phyloP scores from a whole-genome alignment of 1,284 basidiomycete species.

The Puccinia sorghi region DNA sequence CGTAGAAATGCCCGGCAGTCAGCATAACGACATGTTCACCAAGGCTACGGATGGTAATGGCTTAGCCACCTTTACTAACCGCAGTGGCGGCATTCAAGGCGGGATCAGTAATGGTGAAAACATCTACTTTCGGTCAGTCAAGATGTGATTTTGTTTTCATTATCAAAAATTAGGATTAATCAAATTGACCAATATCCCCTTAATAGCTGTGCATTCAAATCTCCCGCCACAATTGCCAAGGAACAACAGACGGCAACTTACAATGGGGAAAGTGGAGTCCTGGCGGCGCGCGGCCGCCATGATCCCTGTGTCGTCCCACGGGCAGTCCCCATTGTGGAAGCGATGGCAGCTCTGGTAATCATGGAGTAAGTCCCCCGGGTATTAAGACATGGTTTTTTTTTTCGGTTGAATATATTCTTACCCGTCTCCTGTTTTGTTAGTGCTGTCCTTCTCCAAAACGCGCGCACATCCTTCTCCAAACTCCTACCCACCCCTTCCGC shows the following conservation, averaged over 20 bases:
- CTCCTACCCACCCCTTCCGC: conserved; percentile 36
- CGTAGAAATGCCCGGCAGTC: conserved; percentile 87
- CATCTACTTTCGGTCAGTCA: conserved; percentile 85
- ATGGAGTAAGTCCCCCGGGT: conserved; percentile 67
- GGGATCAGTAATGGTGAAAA: conserved; percentile 97
- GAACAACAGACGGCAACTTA: conserved; percentile 88
- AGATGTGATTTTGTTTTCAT: background rate
- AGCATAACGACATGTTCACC: conserved; percentile 90
- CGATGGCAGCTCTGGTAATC: conserved; percentile 92
- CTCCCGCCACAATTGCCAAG: conserved; percentile 95
- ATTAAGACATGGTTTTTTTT: too few species aligned
- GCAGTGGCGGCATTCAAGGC: conserved; percentile 96
- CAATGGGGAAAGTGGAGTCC: conserved; percentile 79
- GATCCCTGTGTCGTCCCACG: conserved; percentile 95
- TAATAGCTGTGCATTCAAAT: conserved; percentile 91
- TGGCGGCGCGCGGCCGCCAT: conserved; percentile 89
- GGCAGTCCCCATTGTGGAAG: conserved; percentile 97
- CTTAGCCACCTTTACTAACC: conserved; percentile 85
- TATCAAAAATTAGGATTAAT: background rate
- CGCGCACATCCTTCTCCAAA: conserved; percentile 15
- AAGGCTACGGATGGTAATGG: conserved; percentile 66
- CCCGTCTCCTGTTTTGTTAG: background rate
- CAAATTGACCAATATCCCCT: background rate
- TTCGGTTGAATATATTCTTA: background rate
- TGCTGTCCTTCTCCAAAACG: conserved; percentile 49